phyloP scores from a whole-genome alignment of 106 monocot genomes.

The Allium sativum region DNA sequence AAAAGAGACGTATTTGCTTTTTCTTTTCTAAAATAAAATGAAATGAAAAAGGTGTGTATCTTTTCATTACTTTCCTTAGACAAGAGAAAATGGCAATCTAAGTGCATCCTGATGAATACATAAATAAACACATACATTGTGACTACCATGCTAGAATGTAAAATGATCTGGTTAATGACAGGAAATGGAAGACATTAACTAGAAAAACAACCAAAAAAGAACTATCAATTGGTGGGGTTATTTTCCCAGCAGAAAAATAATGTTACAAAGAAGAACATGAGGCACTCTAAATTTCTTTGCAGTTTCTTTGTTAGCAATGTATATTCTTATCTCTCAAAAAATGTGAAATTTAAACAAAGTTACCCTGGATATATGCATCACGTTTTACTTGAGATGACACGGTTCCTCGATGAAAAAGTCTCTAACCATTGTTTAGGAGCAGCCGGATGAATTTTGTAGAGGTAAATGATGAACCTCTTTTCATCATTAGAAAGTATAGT shows the following conservation, averaged over 20 bases:
- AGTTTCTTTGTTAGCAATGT: not conserved
- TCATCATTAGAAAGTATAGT: constrained; percentile 75
- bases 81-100: not conserved
- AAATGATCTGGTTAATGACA: not conserved
- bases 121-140: not conserved
- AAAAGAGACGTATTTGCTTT: too few species aligned
- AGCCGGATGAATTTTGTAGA: constrained; percentile 65
- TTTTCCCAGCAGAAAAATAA: not conserved
- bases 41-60: too few species aligned
- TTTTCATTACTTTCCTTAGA: too few species aligned
- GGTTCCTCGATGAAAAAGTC: constrained; percentile 36
- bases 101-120: not conserved
- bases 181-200: not conserved
- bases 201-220: not conserved
- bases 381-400: not conserved
- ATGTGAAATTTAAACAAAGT: not conserved
- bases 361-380: not conserved
- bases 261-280: not conserved
- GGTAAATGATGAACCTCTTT: constrained; percentile 59
- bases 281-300: not conserved
- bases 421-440: constrained; percentile 92
- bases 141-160: not conserved
- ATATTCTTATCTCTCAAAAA: not conserved
- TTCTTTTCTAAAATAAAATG: too few species aligned
- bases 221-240: not conserved